Evolutionary conservation across 495 filamentous ascomycete species (phyloP), one percentile per base, ranked within the genome.

Genomic region (Podospora didyma): DNA sequence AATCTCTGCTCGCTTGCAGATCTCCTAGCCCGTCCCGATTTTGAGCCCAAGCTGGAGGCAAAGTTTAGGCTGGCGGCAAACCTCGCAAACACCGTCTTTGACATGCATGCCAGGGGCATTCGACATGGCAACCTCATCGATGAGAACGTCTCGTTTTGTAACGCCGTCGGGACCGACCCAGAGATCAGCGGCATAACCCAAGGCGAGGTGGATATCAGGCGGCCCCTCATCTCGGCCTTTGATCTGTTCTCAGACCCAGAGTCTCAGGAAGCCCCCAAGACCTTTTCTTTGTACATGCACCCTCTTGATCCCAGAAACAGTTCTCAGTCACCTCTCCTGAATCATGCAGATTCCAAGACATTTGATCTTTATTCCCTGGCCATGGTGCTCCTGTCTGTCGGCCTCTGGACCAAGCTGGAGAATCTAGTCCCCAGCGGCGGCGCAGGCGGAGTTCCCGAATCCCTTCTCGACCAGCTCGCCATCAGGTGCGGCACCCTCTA

Each of bases 351-450:
- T 50, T 77, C 72, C 34, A 79, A 79, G 72, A 82, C 85, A 1
- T 85, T 91, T 61, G 92, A 97, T 63, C 77, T 96, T 0, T 96
- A 95, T 66, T 88, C 89, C 3, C 74, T 97, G 2, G 91, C 89
- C 35, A 81, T 96, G 62, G 76, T 96, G 12, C 75, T 97, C 11
- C 71, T 96, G 26, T 92, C 95, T 53, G 86, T 97, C 55, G 92
- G 92, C 23, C 76, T 96, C 1, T 97, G 92, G 92, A 85, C 82
- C n/a, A 85, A 88, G 2, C 77, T 96, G 37, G 76, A 81, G 35
- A 80, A 83, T 53, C 74, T 88, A 2, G 78, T 80, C 28, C 68
- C 77, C 24, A 63, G 67, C 34, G 46, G 62, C n/a, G 56, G 62
- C 7, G 66, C 67, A 0, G 67, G 73, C 2, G 59, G 61, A 2